These are phyloP conservation scores for Neurospora pannonica DNA, from an alignment of 495 filamentous ascomycete species.

Conservation along the genomic window DNA sequence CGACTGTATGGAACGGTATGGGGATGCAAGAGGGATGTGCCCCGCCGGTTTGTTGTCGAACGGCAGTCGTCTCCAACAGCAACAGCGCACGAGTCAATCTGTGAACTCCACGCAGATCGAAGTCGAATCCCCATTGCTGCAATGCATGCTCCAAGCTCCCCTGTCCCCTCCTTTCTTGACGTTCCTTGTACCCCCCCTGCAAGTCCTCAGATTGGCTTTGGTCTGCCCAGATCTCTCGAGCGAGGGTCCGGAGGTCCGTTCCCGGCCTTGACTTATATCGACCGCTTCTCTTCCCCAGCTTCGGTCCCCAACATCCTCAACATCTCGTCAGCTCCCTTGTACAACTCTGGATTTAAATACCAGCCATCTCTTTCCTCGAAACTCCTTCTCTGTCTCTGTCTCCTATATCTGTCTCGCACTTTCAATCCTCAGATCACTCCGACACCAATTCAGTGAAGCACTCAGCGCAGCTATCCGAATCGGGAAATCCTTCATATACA, in stretches of 20 bases:
- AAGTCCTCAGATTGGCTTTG: neutral
- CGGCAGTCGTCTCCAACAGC: neutral
- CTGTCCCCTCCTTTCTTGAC: neutral
- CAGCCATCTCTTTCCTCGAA: neutral
- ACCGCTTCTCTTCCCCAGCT: neutral
- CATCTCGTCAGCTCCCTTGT: neutral
- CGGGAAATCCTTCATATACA: neutral
- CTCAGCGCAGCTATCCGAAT: neutral
- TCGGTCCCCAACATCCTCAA: neutral
- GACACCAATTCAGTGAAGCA: neutral
- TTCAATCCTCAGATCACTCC: neutral
- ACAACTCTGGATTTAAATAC: neutral
- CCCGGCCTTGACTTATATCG: neutral
- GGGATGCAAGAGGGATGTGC: neutral
- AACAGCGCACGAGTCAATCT: neutral
- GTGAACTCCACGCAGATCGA: neutral
- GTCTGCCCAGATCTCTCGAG: neutral
- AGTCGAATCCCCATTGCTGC: neutral
- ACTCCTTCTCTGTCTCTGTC: neutral
- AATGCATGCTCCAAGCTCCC: neutral
- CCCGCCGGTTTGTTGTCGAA: neutral
- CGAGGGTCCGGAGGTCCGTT: neutral
- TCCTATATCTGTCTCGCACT: neutral
- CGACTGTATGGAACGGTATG: neutral
- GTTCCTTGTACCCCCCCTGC: neutral